These are phyloP conservation scores for Cercospora nicotianae DNA, from an alignment of 2,329 filamentous ascomycete genomes.

Conservation along the genomic window DNA sequence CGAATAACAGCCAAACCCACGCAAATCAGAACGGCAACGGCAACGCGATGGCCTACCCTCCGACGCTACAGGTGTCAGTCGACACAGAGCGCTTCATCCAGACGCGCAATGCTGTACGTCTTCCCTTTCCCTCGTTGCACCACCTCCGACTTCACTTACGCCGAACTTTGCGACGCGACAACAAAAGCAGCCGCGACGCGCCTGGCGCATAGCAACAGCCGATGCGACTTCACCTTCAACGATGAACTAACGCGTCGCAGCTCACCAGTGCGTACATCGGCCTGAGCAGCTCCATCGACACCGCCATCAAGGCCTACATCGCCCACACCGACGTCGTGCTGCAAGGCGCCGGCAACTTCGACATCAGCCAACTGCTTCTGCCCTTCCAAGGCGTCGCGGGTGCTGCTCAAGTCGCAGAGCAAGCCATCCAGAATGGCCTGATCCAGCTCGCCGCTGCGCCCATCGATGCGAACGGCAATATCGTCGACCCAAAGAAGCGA, in stretches of 20 bases:
- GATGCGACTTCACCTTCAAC: neutral
- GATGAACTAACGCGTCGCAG: slow-evolving; percentile 45
- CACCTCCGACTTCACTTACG: neutral
- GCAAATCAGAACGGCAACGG: neutral
- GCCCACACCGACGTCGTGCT: slow-evolving; percentile 85
- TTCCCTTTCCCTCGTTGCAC: neutral
- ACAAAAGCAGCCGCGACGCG: neutral
- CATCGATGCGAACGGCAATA: slow-evolving; percentile 15
- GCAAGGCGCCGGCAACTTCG: slow-evolving; percentile 45
- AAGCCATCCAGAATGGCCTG: slow-evolving; percentile 23
- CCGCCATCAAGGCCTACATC: slow-evolving; percentile 79
- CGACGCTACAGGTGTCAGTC: slow-evolving; percentile 11
- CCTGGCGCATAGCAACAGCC: slow-evolving; percentile 4
- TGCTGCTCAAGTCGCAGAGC: slow-evolving; percentile 29
- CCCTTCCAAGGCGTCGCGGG: slow-evolving; percentile 29
- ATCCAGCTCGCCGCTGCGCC: slow-evolving; percentile 11
- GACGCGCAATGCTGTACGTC: slow-evolving; percentile 29
- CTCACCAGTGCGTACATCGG: slow-evolving; percentile 75
- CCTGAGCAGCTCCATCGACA: slow-evolving; percentile 75
- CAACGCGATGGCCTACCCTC: slow-evolving; percentile 6
- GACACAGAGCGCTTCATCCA: slow-evolving; percentile 27
- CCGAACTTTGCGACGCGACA: neutral
- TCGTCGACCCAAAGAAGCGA: slow-evolving; percentile 31
- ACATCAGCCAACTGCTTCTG: slow-evolving; percentile 36
- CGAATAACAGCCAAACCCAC: neutral